Evolutionary conservation across 768 basidiomycete species (phyloP), one percentile per base, ranked within the genome.

Genomic region (Rhizopogon vinicolor): DNA sequence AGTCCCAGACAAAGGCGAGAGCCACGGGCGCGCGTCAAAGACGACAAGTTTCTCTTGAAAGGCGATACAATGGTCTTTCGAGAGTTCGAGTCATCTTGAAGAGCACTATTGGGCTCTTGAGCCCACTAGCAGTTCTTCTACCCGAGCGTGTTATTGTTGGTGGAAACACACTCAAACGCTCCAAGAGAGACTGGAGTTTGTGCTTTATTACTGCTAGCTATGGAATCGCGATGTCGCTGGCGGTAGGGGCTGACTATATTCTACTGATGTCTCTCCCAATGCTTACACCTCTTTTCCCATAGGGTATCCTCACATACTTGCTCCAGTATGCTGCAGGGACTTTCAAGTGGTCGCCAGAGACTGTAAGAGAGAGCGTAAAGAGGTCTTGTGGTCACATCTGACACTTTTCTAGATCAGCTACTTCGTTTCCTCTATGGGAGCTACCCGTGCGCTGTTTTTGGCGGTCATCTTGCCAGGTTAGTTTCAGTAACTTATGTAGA

Each of bases 311-410:
- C 52, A 59, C 74, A 3, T 83, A 77, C 60, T 82, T 81, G 58
- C 79, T 90, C 55, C 86, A 89, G 60, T 92, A 86, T 66, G 81
- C 83, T 2, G 74, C 79, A 7, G 69, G 75, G 0, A 75, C 72
- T 3, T 91, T 87, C 65, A 74, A 77, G 3, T 92, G 89, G 90
- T 77, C 69, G 25, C 75, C 89, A 19, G 85, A 87, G 72, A 74
- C 69, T 53, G 87, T 88, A 22, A 22, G 79, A 63, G 5, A 37
- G 14, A 7, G n/a, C 18, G 12, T 37, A 43, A 31, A n/a, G 10
- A 22, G 53, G 8, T n/a, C 19, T 35, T 40, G 19, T 22, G 29
- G 40, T 16, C 53, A 46, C 33, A 22, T 28, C 44, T 56, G 51
- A 52, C 54, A 16, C 42, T 8, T 5, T 35, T 44, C 29, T 53